These are phyloP conservation scores for Wickerhamiella occidentalis DNA, from an alignment of 805 yeast genomes.

Conservation along the genomic window DNA sequence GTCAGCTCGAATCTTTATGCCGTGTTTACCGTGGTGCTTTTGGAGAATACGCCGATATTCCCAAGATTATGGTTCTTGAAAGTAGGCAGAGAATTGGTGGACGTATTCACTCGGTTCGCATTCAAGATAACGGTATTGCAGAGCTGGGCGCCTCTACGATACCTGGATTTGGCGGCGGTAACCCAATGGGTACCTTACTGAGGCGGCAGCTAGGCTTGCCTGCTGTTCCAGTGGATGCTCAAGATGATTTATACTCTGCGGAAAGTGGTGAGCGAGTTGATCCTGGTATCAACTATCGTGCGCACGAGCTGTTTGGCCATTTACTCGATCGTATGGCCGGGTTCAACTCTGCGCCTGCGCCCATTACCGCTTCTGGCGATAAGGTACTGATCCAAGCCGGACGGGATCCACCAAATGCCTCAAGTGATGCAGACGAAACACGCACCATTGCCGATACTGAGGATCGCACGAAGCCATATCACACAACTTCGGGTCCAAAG, in stretches of 20 bases:
- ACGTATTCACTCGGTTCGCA: slow-evolving; percentile 30
- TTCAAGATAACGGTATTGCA: slow-evolving; percentile 19
- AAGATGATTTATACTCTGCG: slow-evolving; percentile 27
- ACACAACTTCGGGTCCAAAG: slow-evolving; percentile 16
- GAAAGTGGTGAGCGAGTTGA: slow-evolving; percentile 26
- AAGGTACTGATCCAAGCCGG: slow-evolving; percentile 29
- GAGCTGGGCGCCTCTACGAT: slow-evolving; percentile 34
- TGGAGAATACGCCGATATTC: slow-evolving; percentile 30
- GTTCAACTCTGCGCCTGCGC: slow-evolving; percentile 27
- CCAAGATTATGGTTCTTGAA: slow-evolving; percentile 31
- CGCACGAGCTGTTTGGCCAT: slow-evolving; percentile 28
- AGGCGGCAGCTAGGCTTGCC: slow-evolving; percentile 33
- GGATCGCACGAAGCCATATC: slow-evolving; percentile 28
- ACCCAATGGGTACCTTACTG: slow-evolving; percentile 31
- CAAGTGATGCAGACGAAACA: slow-evolving; percentile 24
- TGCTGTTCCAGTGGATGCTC: slow-evolving; percentile 27
- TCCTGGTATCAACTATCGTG: slow-evolving; percentile 25
- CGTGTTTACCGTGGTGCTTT: slow-evolving; percentile 27
- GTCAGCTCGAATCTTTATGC: slow-evolving; percentile 68
- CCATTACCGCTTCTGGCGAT: slow-evolving; percentile 30
- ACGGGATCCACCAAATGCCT: slow-evolving; percentile 27
- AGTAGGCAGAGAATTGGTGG: slow-evolving; percentile 34
- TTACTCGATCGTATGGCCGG: slow-evolving; percentile 29
- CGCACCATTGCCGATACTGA: slow-evolving; percentile 31
- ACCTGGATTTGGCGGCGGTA: slow-evolving; percentile 32